Base-by-base conservation (phyloP, 345 rosid species). In the Noccaea bulbosa region DNA sequence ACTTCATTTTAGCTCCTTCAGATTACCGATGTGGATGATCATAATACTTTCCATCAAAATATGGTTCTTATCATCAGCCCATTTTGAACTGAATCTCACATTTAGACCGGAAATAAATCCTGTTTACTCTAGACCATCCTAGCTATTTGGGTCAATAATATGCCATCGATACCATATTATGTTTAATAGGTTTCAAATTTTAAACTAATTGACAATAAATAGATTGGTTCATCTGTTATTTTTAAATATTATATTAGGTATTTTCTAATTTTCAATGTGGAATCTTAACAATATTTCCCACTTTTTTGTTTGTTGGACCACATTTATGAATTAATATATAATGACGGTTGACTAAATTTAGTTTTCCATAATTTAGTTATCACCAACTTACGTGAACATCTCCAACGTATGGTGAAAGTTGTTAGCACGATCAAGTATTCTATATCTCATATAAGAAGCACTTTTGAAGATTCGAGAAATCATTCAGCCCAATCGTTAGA, bases 401-500 rank as follows among this genome's bases (percentile, higher is more conserved):
- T 69, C 65, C 47, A 38, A 57, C 20, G 6, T 47, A 37, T 20
- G 63, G 57, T 57, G 53, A 47, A 22, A 47, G 34, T 39, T 47
- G 58, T 46, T 35, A 34, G 24, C 55, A 56, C 65, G 46, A 46
- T 43, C 53, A 67, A 30, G 33, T 30, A 30, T 30, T 41, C 8
- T 43, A 7, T 40, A 41, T 52, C 50, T 32, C 16, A 53, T 40
- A 53, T 30, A 53, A 34, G 37, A 17, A 56, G 22, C n/a, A 45
- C 16, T 14, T 45, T 45, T 16, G 3, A 45, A 56, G 56, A 57
- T 57, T 57, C 65, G 15, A 57, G 16, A 57, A 15, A 46, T 46
- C 27, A 46, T 46, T 57, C 38, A 38, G 65, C 58, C 73, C 73
- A 69, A 69, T 69, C 32, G 73, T 57, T 37, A 37, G 40, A 32